Base-by-base conservation (phyloP, 495 filamentous ascomycete species). In the Daldinia loculata region DNA sequence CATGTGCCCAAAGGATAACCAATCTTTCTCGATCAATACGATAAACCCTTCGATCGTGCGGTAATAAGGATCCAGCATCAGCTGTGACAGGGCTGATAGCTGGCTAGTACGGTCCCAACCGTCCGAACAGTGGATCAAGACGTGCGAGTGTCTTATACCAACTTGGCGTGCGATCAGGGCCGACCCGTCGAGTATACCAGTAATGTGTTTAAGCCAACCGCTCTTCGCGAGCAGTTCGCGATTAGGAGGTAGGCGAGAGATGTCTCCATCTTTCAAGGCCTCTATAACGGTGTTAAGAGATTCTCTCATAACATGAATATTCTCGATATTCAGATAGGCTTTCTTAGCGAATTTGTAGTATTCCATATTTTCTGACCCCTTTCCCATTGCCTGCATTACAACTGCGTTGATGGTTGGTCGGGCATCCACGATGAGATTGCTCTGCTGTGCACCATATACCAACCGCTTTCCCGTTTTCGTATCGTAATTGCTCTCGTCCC, bases 71-170 rank as follows among this genome's bases (percentile, higher is more conserved):
- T 99, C 95, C 4, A 99, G 86, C 78, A 95, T 95, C 43, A 99
- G 83, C 79, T 99, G 94, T 67, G 93, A 90, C 50, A 99, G 80
- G n/a, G 94, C 93, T 76, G 95, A 95, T 27, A 99, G 86, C 80
- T 99, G 95, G 74, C 93, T 93, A 11, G 95, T 99, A 30, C 95
- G 90, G 77, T 99, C 95, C 95, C 95, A 99, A 19, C 95, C 95
- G 80, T 99, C 95, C 2, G 95, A 98, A 76, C 95, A 99, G 77
- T 99, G 95, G 38, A 99, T 97, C 48, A 99, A 84, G 9, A 96
- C 95, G 79, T 99, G 94, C 11, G 93, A 95, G 74, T 97, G 95
- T 60, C 92, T 90, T 30, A 98, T 88, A 27, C 92, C 95, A 56
- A 99, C 90, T 74, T 97, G 93, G 38, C 92, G 87, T 24, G 95